Evolutionary conservation across 331 rosid species (phyloP).

Genomic region (Spiraea crenata): DNA sequence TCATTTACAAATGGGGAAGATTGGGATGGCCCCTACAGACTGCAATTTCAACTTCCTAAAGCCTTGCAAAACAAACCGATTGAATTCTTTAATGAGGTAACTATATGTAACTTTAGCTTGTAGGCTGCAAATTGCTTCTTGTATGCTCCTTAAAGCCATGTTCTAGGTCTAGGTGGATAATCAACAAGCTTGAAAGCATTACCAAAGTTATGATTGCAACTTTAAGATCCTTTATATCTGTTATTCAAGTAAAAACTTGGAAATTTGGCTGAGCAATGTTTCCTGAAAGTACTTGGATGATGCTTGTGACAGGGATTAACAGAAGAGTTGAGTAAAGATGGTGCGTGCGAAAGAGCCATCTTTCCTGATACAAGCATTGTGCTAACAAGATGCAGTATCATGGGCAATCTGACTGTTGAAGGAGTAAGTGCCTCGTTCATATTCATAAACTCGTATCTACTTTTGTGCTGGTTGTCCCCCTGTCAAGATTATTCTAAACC

Average conservation of each 20-base stretch:
- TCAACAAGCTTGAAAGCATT: not conserved
- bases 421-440: constrained; percentile 65
- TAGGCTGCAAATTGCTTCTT: not conserved
- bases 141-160: not conserved
- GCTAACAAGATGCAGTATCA: constrained; percentile 59
- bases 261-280: not conserved
- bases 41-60: constrained; percentile 75
- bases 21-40: constrained; percentile 93
- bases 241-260: not conserved
- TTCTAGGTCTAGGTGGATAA: not conserved
- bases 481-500: not conserved
- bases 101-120: not conserved
- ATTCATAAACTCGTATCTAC: not conserved
- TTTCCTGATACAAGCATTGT: constrained; percentile 69
- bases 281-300: constrained; percentile 1
- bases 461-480: not conserved
- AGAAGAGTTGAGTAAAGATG: constrained; percentile 71
- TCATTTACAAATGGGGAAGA: constrained; percentile 92
- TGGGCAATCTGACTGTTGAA: constrained; percentile 67
- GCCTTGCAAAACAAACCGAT: constrained; percentile 62
- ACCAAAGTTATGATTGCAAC: not conserved
- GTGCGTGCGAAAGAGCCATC: constrained; percentile 85
- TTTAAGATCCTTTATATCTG: too few relatives aligned
- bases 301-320: constrained; percentile 62
- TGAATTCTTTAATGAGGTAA: constrained; percentile 79